Conservation (phyloP, 1,284 basidiomycete species). For the Pholiota adiposa region DNA sequence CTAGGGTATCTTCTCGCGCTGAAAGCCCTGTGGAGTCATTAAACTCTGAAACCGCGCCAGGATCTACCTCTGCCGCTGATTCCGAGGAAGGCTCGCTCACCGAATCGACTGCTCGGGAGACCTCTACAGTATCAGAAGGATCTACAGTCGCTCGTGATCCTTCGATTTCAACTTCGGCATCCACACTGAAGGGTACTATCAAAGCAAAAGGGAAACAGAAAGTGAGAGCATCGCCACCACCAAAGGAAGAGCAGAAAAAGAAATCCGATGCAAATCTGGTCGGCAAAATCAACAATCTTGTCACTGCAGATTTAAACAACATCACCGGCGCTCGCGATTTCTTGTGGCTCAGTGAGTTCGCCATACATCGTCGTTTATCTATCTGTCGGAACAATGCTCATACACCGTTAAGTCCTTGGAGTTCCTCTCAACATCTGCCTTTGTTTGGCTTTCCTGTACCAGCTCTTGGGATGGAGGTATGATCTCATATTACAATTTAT, state of each 20-base stretch:
- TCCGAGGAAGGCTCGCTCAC: not conserved
- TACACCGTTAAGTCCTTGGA: slow-evolving; percentile 24
- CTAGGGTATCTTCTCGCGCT: not conserved
- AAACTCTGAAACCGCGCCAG: slow-evolving; percentile 33
- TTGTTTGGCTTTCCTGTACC: slow-evolving; percentile 27
- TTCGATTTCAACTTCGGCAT: not conserved
- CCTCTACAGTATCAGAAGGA: not conserved
- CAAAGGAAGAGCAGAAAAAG: slow-evolving; percentile 13
- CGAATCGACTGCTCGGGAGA: not conserved
- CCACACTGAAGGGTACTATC: not conserved
- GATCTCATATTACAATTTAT: not conserved
- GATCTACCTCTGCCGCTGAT: not conserved
- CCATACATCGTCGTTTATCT: not conserved
- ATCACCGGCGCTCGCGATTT: slow-evolving; percentile 23
- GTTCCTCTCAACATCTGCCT: slow-evolving; percentile 35
- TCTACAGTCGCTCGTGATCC: not conserved
- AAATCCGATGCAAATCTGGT: slow-evolving; percentile 16
- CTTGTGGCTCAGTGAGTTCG: slow-evolving; percentile 7
- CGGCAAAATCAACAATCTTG: slow-evolving; percentile 32
- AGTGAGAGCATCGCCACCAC: slow-evolving; percentile 9
- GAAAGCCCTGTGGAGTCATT: not conserved
- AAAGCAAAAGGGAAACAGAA: not conserved
- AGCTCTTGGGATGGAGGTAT: slow-evolving; percentile 33
- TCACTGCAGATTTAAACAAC: slow-evolving; percentile 46
- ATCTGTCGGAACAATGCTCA: not conserved